Evolutionary conservation across 192 early-diverging fungal species (phyloP), one percentile per base, ranked within the genome.

Genomic region (Coemansia sp.): DNA sequence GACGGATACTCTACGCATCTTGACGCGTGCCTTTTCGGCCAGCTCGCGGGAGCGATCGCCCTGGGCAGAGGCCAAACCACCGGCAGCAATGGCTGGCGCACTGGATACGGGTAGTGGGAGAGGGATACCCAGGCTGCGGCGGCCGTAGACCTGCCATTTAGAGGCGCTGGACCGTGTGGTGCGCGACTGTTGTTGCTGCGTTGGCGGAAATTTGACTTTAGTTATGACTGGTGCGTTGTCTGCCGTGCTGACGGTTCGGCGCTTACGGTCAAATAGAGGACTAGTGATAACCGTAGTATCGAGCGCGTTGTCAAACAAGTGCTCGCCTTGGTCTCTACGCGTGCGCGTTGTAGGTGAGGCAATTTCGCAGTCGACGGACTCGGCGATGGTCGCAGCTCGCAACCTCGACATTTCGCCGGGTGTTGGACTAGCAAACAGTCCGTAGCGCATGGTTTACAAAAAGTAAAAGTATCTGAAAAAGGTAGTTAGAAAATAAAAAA

Each of bases 31-130:
- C 69, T 58, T 42, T 31, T 64, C 62, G 11, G 29, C 69, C 17
- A 64, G 41, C 69, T 64, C 69, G 23, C 53, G 64, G 38, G 64
- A 70, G 12, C 48, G 63, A 8, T 72, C 70, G 34, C 66, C 70
- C 41, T 44, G 51, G 17, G 45, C 68, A 25, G 67, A 48, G 2
- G 68, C 55, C 14, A 64, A 61, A 8, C 58, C 34, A n/a, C 19
- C 59, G 21, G 6, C 5, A n/a, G 21, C 17, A 6, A 42, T 6
- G 55, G 21, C 19, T 36, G 25, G 17, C 62, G 19, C 2, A 45
- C 39, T 1, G 61, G 41, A 15, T 10, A 38, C 59, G 11, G 68
- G 68, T 5, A 68, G 50, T 6, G 69, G 69, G 42, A 75, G 69
- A 2, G 74, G 68, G 6, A 64, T 62, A 21, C 74, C 74, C 4